Percentiles rank a stretch among this genome's conserved stretches.
Evolutionary conservation across 164 flowering plant genomes (phyloP).

Genomic region (Amborella trichopoda): DNA sequence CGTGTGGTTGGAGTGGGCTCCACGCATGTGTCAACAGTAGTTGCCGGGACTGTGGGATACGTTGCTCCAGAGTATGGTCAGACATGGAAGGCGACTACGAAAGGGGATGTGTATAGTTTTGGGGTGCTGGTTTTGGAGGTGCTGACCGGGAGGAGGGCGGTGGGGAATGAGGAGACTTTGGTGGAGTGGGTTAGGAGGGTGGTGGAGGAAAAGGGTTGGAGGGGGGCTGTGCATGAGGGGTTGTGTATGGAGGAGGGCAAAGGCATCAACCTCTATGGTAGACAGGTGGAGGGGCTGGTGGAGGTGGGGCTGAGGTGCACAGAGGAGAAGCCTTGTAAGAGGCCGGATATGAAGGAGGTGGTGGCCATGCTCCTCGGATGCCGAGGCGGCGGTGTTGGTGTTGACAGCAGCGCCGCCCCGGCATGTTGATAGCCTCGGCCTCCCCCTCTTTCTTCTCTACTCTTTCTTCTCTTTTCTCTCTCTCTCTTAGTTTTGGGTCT

Average conservation of each 20-base stretch:
- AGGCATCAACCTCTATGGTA: conserved; percentile 22
- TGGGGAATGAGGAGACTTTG: conserved; percentile 73
- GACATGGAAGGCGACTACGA: conserved; percentile 80
- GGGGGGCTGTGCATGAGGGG: conserved; percentile 25
- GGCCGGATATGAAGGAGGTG: conserved; percentile 91
- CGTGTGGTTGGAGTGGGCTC: conserved; percentile 57
- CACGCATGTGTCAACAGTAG: conserved; percentile 80
- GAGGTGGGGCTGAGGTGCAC: conserved; percentile 58
- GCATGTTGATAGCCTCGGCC: no score
- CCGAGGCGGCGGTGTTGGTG: background rate
- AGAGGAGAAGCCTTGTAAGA: conserved; percentile 50
- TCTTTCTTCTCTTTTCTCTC: no score
- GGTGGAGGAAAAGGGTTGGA: conserved; percentile 2
- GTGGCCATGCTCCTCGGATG: conserved; percentile 34
- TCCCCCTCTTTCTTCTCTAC: background rate
- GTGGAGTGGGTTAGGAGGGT: conserved; percentile 73
- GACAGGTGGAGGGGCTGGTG: conserved; percentile 40
- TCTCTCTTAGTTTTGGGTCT: no score
- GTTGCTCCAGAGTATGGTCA: conserved; percentile 93
- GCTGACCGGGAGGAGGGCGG: conserved; percentile 71
- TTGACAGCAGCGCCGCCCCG: no score
- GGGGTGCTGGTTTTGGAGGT: conserved; percentile 86
- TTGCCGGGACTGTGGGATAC: conserved; percentile 88
- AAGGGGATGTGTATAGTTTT: conserved; percentile 88
- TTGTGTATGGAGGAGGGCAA: conserved; percentile 19